Base-by-base conservation (phyloP, 2,329 filamentous ascomycete species). In the Colletotrichum lindemuthianum region DNA sequence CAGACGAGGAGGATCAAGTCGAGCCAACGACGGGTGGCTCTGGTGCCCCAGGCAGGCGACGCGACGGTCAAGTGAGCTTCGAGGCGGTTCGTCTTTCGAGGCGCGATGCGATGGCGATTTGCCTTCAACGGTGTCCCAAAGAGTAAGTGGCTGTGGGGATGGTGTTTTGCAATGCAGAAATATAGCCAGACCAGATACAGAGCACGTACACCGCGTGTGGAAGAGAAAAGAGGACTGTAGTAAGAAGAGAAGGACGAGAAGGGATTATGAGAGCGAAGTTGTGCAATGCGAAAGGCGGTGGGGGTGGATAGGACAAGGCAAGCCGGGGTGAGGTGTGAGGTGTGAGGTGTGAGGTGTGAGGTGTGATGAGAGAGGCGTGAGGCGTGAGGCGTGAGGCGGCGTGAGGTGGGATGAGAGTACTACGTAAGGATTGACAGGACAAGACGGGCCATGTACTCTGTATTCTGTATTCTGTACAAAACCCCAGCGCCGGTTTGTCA, bases 261-360 rank as follows among this genome's bases (percentile, higher is more conserved):
- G 44, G 33, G 24, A 48, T 60, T 54, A 60, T 52, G 51, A 47
- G 50, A 49, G 43, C 36, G 5, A 50, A 51, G 39, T 60, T 55
- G 61, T 64, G 61, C 44, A 15, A 60, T 54, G 44, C 40, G 39
- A 37, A 32, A 12, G 45, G 24, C 49, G 58, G 53, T 34, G 49
- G 36, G 57, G 60, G 37, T 43, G 49, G 56, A 40, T 32, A 48
- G 32, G n/a, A 24, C 37, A 24, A 41, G 24, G 24, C 24, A 24
- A 24, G 24, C 24, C 24, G 24, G 24, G 24, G 24, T 24, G 24
- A 24, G 24, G 24, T 24, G 5, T 24, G 24, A 24, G 24, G 24
- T 24, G 24, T 24, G 24, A 24, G 24, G 24, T 24, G 24, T 5
- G 24, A 24, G n/a, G 24, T 24, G 24, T 24, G 24, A 24, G 24